These are phyloP conservation scores for Letharia columbiana DNA, from an alignment of 495 filamentous ascomycete genomes.

Conservation along the genomic window DNA sequence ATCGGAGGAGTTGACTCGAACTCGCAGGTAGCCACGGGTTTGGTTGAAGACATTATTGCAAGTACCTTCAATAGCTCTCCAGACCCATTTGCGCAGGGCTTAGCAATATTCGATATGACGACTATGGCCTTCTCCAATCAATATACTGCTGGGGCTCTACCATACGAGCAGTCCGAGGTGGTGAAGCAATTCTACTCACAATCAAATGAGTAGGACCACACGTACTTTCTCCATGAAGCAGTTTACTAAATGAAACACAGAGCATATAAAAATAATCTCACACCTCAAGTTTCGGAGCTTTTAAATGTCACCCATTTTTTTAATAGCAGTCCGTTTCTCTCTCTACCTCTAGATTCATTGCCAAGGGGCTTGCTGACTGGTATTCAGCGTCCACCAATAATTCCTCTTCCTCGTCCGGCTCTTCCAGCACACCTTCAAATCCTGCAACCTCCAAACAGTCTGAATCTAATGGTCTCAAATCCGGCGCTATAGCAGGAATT, in stretches of 20 bases:
- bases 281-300: conserved; percentile 11
- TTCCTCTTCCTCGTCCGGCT: not conserved
- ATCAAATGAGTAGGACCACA: not conserved
- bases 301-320: conserved; percentile 5
- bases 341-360: not conserved
- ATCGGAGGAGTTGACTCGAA: conserved; percentile 22
- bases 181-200: conserved; percentile 16
- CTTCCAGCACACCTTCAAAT: not conserved
- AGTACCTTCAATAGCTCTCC: conserved; percentile 9
- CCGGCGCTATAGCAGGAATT: conserved; percentile 17
- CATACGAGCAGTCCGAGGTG: conserved; percentile 17
- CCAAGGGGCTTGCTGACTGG: not conserved
- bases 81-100: conserved; percentile 21
- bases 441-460: not conserved
- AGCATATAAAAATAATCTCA: conserved; percentile 10
- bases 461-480: not conserved
- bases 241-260: not conserved
- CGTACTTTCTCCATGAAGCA: not conserved
- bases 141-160: conserved; percentile 11
- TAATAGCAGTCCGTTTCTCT: not conserved
- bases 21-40: not conserved
- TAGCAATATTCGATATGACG: conserved; percentile 25
- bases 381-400: not conserved
- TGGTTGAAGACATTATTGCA: not conserved
- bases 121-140: conserved; percentile 15